Percentiles rank a stretch among this genome's conserved stretches.
These are phyloP conservation scores for Solanum virginianum DNA, from an alignment of 257 asterid species.

Conservation along the genomic window DNA sequence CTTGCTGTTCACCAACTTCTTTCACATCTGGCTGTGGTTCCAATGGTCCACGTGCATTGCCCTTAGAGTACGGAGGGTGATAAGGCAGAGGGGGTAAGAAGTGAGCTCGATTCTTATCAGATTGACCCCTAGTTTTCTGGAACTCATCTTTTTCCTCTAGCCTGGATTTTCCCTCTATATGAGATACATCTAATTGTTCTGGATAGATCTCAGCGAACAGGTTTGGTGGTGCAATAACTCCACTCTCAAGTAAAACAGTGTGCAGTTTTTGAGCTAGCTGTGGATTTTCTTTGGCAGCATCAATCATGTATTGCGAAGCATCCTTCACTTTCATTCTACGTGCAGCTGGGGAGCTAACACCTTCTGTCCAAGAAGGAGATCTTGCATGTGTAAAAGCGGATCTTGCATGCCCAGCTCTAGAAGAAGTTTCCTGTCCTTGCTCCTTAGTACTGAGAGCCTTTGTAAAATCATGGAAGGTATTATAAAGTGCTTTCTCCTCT, in stretches of 20 bases:
- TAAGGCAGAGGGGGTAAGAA: conserved; percentile 76
- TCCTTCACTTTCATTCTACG: conserved; percentile 81
- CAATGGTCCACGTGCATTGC: conserved; percentile 19
- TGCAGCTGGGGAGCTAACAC: conserved; percentile 83
- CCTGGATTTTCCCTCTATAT: conserved; percentile 24
- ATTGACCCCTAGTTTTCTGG: conserved; percentile 12
- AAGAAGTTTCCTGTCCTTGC: conserved; percentile 21
- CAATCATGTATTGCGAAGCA: conserved; percentile 88
- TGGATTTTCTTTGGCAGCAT: conserved; percentile 94
- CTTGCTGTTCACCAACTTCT: conserved; percentile 21
- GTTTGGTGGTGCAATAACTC: conserved; percentile 90
- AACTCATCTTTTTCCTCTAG: conserved; percentile 20
- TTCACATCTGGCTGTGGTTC: conserved; percentile 25
- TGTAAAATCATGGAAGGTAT: conserved; percentile 14
- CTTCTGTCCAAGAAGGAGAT: conserved; percentile 99
- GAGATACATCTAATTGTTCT: conserved; percentile 27
- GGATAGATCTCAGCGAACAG: conserved; percentile 66
- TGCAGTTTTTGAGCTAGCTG: conserved; percentile 92
- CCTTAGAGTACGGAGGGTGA: conserved; percentile 33
- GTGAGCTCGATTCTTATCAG: conserved; percentile 23
- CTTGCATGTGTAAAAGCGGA: conserved; percentile 51
- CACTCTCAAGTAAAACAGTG: conserved; percentile 85
- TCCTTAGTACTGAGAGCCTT: conserved; percentile 22
- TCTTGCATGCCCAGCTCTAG: conserved; percentile 29
- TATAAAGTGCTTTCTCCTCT: conserved; percentile 18